Conservation (phyloP, 2,329 filamentous ascomycete genomes). For the Metarhizium sp. region DNA sequence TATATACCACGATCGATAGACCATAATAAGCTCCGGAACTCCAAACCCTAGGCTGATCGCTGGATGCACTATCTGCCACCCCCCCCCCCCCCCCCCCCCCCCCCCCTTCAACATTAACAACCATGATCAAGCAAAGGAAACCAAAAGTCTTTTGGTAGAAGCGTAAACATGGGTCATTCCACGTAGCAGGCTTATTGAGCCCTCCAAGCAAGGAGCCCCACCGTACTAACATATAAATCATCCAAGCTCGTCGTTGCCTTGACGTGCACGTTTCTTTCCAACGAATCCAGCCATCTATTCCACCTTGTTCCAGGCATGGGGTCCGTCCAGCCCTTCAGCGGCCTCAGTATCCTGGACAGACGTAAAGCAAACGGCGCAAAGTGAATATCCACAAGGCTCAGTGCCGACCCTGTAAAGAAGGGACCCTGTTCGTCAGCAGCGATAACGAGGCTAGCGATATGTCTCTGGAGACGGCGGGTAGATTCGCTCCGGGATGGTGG, state of each 20-base stretch:
- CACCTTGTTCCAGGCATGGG: constrained; percentile 55
- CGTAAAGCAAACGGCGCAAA: constrained; percentile 68
- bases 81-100: not conserved
- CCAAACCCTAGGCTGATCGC: constrained; percentile 1
- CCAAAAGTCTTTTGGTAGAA: not conserved
- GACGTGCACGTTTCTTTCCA: constrained; percentile 55
- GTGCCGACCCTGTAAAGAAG: constrained; percentile 50
- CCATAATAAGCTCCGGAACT: not conserved
- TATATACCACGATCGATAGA: not conserved
- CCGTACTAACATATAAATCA: constrained; percentile 43
- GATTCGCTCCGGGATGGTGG: constrained; percentile 45
- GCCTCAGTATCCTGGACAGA: constrained; percentile 54
- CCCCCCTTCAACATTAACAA: not conserved
- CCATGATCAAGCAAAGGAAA: not conserved
- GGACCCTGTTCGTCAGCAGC: constrained; percentile 49
- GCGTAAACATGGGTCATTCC: not conserved
- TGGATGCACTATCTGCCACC: not conserved
- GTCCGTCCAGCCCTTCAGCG: constrained; percentile 57
- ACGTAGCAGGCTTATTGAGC: not conserved
- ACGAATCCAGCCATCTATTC: constrained; percentile 60
- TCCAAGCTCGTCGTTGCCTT: constrained; percentile 58
- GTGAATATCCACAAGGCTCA: constrained; percentile 63
- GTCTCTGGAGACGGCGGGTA: constrained; percentile 51
- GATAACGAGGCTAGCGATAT: constrained; percentile 47
- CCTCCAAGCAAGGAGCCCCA: constrained; percentile 35